Percentiles rank a stretch among this genome's conserved stretches.
These are phyloP conservation scores for Ilex paraguariensis DNA, from an alignment of 305 asterid genomes.

Conservation along the genomic window DNA sequence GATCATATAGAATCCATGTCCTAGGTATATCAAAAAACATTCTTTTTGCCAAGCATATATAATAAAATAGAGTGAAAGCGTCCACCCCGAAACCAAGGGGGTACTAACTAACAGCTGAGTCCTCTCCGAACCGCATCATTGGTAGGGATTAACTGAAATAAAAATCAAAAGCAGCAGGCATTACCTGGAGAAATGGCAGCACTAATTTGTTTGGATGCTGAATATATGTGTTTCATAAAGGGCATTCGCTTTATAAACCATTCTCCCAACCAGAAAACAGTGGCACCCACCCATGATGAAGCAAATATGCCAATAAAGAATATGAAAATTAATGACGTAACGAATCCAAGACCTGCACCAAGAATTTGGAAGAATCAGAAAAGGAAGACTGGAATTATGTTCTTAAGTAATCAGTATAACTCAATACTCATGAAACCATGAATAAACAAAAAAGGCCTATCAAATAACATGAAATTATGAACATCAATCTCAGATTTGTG, in stretches of 20 bases:
- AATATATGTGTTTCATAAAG: constrained; percentile 72
- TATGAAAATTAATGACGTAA: constrained; percentile 72
- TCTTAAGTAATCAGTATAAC: no score
- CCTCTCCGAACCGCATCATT: not conserved
- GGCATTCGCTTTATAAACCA: constrained; percentile 95
- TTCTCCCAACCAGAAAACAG: constrained; percentile 89
- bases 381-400: not conserved
- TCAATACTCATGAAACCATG: not conserved
- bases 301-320: constrained; percentile 88
- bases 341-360: constrained; percentile 90
- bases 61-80: not conserved
- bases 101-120: no score
- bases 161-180: constrained; percentile 2
- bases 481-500: constrained; percentile 6
- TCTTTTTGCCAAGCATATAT: no score
- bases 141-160: not conserved
- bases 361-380: constrained; percentile 7
- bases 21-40: not conserved
- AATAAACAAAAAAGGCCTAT: no score
- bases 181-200: constrained; percentile 94
- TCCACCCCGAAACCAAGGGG: no score
- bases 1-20: not conserved
- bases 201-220: constrained; percentile 92
- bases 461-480: not conserved
- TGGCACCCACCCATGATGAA: constrained; percentile 94